Conservation (phyloP, 2,329 filamentous ascomycete species). For the Torrubiellomyces zombiae region DNA sequence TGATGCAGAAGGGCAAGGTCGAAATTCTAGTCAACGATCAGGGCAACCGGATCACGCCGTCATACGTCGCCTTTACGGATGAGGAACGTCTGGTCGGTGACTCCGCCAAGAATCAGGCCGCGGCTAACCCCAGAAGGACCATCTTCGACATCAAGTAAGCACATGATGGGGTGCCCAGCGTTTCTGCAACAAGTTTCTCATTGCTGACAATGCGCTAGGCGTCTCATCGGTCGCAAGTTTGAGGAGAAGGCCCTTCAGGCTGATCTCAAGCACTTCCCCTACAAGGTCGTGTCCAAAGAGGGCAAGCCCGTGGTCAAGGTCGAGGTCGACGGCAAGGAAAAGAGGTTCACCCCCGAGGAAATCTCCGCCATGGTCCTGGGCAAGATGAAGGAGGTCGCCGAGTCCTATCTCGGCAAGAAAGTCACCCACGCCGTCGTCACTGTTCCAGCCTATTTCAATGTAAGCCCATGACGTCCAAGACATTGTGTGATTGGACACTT, state of each 20-base stretch:
- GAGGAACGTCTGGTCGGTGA: conserved; percentile 95
- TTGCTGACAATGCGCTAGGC: conserved; percentile 30
- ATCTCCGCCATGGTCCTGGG: conserved; percentile 66
- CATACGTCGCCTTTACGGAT: conserved; percentile 91
- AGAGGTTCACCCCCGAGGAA: conserved; percentile 67
- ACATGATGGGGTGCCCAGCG: too few relatives aligned
- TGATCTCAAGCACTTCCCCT: conserved; percentile 97
- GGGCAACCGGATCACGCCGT: conserved; percentile 90
- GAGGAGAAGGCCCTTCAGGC: conserved; percentile 72
- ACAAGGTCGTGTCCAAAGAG: conserved; percentile 78
- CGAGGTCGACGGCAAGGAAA: conserved; percentile 44
- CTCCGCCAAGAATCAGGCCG: conserved; percentile 90
- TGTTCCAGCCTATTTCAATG: conserved; percentile 92
- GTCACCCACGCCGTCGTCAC: conserved; percentile 82
- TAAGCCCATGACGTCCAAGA: too few relatives aligned
- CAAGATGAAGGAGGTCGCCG: conserved; percentile 75
- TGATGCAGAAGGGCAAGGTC: conserved; percentile 90
- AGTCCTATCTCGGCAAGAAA: conserved; percentile 66
- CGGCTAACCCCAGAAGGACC: conserved; percentile 59
- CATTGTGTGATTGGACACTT: too few relatives aligned
- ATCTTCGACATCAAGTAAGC: conserved; percentile 74
- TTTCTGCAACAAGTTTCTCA: background rate
- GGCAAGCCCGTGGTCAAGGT: conserved; percentile 79
- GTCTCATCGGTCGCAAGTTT: conserved; percentile 73
- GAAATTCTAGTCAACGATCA: conserved; percentile 94